Percentiles rank a stretch among this genome's conserved stretches.
Conservation (phyloP, 306 rosid genomes). For the Canavalia ensiformis region DNA sequence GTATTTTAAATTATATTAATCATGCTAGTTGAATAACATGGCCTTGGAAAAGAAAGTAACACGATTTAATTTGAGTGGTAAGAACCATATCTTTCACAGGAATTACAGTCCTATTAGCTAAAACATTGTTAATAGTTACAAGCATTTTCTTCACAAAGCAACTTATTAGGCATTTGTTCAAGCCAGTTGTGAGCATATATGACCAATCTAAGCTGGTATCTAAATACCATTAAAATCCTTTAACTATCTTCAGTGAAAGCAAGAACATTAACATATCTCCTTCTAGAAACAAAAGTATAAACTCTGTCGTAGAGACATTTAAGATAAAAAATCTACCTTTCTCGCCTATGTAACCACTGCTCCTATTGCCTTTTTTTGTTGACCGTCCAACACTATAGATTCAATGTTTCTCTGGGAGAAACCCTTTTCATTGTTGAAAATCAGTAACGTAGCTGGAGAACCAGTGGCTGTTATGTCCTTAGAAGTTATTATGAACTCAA, state of each 20-base stretch:
- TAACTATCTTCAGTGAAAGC: not conserved
- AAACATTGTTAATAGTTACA: not conserved
- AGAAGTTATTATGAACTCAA: constrained; percentile 71
- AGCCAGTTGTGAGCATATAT: not conserved
- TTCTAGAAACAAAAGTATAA: not conserved
- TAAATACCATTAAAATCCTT: not conserved
- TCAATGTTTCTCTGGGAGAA: constrained; percentile 70
- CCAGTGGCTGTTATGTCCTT: constrained; percentile 73
- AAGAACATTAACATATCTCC: not conserved
- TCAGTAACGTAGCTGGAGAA: constrained; percentile 68
- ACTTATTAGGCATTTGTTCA: not conserved
- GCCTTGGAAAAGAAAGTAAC: not conserved
- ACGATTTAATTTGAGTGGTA: not conserved
- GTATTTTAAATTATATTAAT: not conserved
- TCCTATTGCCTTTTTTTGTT: constrained; percentile 73
- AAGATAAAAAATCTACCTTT: constrained; percentile 60
- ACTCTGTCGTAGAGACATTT: not conserved
- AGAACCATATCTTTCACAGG: not conserved
- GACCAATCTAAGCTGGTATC: not conserved
- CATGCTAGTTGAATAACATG: not conserved
- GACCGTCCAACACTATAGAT: constrained; percentile 82
- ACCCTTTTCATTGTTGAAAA: constrained; percentile 81
- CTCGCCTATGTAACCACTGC: constrained; percentile 80
- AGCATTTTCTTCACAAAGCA: not conserved
- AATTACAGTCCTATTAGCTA: not conserved